These are phyloP conservation scores for Nemania sp. DNA, from an alignment of 2,329 filamentous ascomycete species.

Conservation along the genomic window DNA sequence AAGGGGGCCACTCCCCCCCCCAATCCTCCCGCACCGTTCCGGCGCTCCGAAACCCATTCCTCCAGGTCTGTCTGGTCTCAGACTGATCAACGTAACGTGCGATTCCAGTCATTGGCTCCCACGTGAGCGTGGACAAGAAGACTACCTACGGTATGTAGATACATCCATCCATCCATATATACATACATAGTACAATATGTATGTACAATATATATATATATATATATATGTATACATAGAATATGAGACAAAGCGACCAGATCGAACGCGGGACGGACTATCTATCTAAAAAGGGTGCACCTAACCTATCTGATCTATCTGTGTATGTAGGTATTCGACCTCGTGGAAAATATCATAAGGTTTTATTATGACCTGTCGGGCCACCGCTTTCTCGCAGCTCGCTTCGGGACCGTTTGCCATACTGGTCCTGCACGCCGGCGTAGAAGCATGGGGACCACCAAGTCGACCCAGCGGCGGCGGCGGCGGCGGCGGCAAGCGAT, in stretches of 20 bases:
- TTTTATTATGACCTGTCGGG: background rate
- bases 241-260: background rate
- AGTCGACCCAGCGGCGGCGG: conserved; percentile 16
- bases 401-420: conserved; percentile 5
- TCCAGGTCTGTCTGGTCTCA: conserved; percentile 19
- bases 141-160: no score
- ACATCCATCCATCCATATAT: no score
- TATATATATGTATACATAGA: background rate
- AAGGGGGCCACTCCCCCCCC: background rate
- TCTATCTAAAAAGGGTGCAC: no score
- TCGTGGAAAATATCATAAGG: background rate
- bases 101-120: background rate
- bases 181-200: background rate
- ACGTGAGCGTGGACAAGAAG: background rate
- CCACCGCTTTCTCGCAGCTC: background rate
- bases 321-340: background rate
- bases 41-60: conserved; percentile 28
- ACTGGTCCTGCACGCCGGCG: background rate
- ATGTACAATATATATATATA: background rate
- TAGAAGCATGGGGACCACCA: background rate
- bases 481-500: conserved; percentile 24
- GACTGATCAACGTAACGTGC: conserved; percentile 21
- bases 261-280: background rate
- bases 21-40: conserved; percentile 34
- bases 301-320: no score